phyloP scores from a whole-genome alignment of 768 basidiomycete genomes.

The Lentinula sp. region DNA sequence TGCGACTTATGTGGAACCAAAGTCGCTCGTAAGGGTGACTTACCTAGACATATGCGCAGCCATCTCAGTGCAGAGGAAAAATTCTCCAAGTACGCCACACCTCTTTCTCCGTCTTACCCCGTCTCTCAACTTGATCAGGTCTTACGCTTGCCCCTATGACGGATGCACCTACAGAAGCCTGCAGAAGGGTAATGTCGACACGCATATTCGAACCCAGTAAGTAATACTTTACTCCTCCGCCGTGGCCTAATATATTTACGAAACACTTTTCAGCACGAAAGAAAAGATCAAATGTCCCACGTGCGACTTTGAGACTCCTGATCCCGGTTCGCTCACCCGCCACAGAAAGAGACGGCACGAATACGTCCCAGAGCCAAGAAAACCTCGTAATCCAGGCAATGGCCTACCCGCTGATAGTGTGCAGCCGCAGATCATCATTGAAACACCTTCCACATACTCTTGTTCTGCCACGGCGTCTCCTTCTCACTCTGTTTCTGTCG shows the following conservation, averaged over 20 bases:
- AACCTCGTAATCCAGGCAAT: not conserved
- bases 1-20: not conserved
- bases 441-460: not conserved
- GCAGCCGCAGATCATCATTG: not conserved
- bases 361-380: not conserved
- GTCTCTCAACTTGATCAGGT: not conserved
- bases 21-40: not conserved
- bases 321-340: not conserved
- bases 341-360: not conserved
- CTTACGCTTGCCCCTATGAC: not conserved
- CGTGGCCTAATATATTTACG: not conserved
- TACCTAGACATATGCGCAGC: not conserved
- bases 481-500: too few relatives aligned
- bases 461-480: not conserved
- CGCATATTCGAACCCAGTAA: not conserved
- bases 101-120: not conserved
- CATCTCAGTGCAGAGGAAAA: not conserved
- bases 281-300: not conserved
- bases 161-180: not conserved
- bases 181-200: not conserved
- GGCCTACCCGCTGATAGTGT: not conserved
- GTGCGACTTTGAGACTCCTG: not conserved
- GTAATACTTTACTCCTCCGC: not conserved
- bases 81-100: not conserved
- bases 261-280: not conserved